A percentile compares a stretch with the other conserved stretches of the same genome.
phyloP scores from a whole-genome alignment of 345 rosid genomes.

The Eucalyptus melliodora region DNA sequence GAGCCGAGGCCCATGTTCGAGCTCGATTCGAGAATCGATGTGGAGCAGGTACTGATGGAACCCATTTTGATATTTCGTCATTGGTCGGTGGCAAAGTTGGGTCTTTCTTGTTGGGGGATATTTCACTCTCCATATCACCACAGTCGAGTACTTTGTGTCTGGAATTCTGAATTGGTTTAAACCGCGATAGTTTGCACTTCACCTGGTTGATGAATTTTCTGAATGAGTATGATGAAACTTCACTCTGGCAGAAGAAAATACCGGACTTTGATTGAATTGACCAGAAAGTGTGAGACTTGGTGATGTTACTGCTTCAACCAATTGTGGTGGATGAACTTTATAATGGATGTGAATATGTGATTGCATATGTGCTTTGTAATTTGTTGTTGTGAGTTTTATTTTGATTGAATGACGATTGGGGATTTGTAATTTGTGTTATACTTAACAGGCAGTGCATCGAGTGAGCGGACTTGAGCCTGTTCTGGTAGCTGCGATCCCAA shows the following conservation, averaged over 20 bases:
- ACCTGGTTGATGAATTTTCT: background rate
- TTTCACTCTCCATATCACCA: background rate
- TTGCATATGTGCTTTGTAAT: background rate
- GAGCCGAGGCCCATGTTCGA: slow-evolving; percentile 32
- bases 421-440: background rate
- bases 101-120: background rate
- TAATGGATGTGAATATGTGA: background rate
- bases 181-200: background rate
- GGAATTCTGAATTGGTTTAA: background rate
- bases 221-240: background rate
- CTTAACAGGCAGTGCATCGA: slow-evolving; percentile 33
- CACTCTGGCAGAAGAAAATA: background rate
- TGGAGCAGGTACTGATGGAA: slow-evolving; percentile 29
- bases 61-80: background rate
- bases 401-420: background rate
- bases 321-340: background rate
- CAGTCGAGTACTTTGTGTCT: background rate
- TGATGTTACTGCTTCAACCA: background rate
- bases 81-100: background rate
- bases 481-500: slow-evolving; percentile 59
- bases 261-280: background rate
- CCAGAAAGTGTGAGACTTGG: background rate
- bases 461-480: slow-evolving; percentile 38
- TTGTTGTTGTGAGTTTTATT: background rate
- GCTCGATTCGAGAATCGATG: slow-evolving; percentile 30